Evolutionary conservation across 805 yeast species (phyloP).

Genomic region (baker's yeast (Saccharomyces cerevisiae)): DNA sequence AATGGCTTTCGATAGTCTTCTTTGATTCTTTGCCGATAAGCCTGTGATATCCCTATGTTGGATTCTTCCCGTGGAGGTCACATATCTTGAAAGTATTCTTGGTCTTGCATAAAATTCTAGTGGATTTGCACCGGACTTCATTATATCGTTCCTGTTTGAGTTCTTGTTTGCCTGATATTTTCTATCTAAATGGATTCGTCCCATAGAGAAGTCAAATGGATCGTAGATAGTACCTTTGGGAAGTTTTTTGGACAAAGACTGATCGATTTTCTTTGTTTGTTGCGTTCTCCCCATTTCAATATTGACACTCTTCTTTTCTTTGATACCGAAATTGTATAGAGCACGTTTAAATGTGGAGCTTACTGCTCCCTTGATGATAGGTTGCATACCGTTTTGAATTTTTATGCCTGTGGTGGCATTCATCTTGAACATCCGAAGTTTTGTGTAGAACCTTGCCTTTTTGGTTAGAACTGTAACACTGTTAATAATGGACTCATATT

Average conservation of each 20-base stretch:
- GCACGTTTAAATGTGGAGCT: background rate
- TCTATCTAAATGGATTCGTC: constrained; percentile 45
- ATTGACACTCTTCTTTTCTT: constrained; percentile 1
- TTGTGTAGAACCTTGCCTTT: background rate
- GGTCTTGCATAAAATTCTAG: constrained; percentile 67
- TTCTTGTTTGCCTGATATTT: constrained; percentile 25
- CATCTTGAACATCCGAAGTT: background rate
- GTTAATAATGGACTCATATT: background rate
- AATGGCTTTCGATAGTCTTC: constrained; percentile 63
- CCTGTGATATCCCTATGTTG: constrained; percentile 67
- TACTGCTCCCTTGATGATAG: background rate
- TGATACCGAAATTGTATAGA: background rate
- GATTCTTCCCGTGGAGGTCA: constrained; percentile 69
- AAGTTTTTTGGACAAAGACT: constrained; percentile 40
- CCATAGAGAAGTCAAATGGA: constrained; percentile 71
- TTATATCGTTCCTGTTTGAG: constrained; percentile 27
- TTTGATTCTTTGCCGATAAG: constrained; percentile 57
- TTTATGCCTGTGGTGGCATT: background rate
- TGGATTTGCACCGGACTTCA: constrained; percentile 55
- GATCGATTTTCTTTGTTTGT: constrained; percentile 24
- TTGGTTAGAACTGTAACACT: background rate
- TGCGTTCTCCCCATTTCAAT: constrained; percentile 7
- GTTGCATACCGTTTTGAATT: background rate
- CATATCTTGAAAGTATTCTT: constrained; percentile 52
- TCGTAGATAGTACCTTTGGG: constrained; percentile 53